Evolutionary conservation across 78 protist species (phyloP).

Genomic region (Dictyostelium firmibasis): DNA sequence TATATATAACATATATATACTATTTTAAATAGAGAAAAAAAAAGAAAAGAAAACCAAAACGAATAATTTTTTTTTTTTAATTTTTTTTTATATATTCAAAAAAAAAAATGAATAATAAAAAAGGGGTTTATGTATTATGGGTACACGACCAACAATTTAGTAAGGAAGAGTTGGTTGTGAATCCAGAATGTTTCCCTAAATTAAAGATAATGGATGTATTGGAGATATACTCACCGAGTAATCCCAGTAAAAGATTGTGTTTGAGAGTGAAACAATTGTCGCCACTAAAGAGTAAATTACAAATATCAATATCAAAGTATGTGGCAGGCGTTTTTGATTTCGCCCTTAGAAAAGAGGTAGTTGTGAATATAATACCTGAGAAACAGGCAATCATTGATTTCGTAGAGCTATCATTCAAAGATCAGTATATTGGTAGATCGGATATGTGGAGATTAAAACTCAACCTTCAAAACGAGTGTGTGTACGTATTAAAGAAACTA

Average conservation of each 20-base stretch:
- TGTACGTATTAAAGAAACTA: conserved; percentile 65
- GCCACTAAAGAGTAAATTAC: conserved; percentile 40
- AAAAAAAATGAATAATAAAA: conserved; percentile 14
- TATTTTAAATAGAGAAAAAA: too few species aligned
- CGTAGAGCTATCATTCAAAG: conserved; percentile 76
- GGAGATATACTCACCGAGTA: conserved; percentile 37
- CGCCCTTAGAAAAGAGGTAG: conserved; percentile 14
- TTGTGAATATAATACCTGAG: conserved; percentile 70
- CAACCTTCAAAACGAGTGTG: conserved; percentile 46
- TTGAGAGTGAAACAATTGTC: conserved; percentile 57
- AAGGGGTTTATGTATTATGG: conserved; percentile 43
- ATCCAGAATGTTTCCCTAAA: conserved; percentile 66
- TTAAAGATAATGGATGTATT: conserved; percentile 35
- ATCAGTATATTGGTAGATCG: conserved; percentile 82
- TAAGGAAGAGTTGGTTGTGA: conserved; percentile 71
- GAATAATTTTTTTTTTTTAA: too few species aligned
- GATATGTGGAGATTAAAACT: conserved; percentile 87
- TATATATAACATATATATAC: too few species aligned
- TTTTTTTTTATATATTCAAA: too few species aligned
- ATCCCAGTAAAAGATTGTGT: conserved; percentile 38
- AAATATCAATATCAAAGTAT: conserved; percentile 48
- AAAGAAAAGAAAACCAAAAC: too few species aligned
- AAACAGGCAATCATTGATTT: conserved; percentile 61
- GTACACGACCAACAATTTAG: conserved; percentile 73
- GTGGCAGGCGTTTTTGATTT: conserved; percentile 73